phyloP scores from a whole-genome alignment of 148 eudicot species.

The Spergularia marina region DNA sequence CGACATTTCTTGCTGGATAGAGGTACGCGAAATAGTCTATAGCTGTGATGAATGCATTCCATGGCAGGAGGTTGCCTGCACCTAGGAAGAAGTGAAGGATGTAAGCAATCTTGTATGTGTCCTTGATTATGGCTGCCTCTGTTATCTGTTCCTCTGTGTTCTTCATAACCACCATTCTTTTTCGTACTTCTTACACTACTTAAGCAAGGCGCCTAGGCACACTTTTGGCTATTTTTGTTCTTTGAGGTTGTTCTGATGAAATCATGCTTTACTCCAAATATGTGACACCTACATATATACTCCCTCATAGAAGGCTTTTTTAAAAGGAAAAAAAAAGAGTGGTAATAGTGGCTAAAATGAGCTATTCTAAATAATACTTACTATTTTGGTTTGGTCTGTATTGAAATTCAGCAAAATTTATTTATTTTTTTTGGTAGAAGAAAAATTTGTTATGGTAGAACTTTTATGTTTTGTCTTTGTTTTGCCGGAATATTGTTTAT shows the following conservation, averaged over 20 bases:
- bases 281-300: not conserved
- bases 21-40: slow-evolving; percentile 68
- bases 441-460: too few relatives aligned
- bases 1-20: slow-evolving; percentile 60
- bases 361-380: too few relatives aligned
- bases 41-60: slow-evolving; percentile 90
- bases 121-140: slow-evolving; percentile 34
- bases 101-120: slow-evolving; percentile 60
- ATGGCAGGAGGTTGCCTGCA: slow-evolving; percentile 84
- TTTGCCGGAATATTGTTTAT: too few relatives aligned
- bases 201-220: not conserved
- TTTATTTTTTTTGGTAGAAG: too few relatives aligned
- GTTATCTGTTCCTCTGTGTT: slow-evolving; percentile 22
- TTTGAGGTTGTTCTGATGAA: slow-evolving; percentile 9
- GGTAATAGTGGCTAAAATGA: too few relatives aligned
- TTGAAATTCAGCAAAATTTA: too few relatives aligned
- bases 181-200: slow-evolving; percentile 5
- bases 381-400: too few relatives aligned
- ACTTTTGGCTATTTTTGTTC: not conserved
- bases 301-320: too few relatives aligned
- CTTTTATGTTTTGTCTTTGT: too few relatives aligned
- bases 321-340: too few relatives aligned
- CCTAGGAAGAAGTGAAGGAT: slow-evolving; percentile 79
- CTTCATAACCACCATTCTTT: slow-evolving; percentile 44
- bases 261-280: not conserved